Conservation (phyloP, 108 stramenopile genomes). For the Pseudonitzschia delicatissima region DNA sequence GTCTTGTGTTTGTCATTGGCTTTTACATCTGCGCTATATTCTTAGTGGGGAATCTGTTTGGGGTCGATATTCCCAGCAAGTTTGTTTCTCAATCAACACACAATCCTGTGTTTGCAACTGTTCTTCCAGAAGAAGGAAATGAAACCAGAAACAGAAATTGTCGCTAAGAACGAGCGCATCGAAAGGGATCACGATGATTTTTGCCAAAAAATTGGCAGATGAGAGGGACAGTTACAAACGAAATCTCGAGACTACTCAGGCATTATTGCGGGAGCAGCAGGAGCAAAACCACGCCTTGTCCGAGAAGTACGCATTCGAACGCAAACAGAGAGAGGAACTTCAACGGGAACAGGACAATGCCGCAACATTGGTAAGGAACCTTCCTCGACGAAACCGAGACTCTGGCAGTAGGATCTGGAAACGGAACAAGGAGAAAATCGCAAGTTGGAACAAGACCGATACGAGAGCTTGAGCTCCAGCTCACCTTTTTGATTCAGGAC, state of each 20-base stretch:
- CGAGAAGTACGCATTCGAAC: not conserved
- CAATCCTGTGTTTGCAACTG: not conserved
- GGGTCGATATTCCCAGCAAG: not conserved
- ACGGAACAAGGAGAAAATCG: not conserved
- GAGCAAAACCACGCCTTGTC: not conserved
- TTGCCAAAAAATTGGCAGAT: not conserved
- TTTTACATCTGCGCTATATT: not conserved
- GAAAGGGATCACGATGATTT: not conserved
- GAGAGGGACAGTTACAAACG: no score
- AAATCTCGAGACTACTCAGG: not conserved
- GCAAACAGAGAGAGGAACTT: not conserved
- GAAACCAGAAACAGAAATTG: not conserved
- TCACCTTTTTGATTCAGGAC: no score
- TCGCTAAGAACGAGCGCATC: not conserved
- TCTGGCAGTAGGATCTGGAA: not conserved
- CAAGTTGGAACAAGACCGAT: no score
- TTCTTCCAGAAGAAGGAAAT: not conserved
- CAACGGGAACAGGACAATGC: not conserved
- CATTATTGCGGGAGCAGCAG: not conserved
- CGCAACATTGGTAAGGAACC: not conserved
- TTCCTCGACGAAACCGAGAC: not conserved
- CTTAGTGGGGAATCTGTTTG: not conserved
- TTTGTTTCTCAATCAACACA: not conserved
- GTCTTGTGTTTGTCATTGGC: not conserved
- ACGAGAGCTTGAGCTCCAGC: no score